phyloP scores from a whole-genome alignment of 2,329 filamentous ascomycete genomes.

The Ophiostoma pallidulum region DNA sequence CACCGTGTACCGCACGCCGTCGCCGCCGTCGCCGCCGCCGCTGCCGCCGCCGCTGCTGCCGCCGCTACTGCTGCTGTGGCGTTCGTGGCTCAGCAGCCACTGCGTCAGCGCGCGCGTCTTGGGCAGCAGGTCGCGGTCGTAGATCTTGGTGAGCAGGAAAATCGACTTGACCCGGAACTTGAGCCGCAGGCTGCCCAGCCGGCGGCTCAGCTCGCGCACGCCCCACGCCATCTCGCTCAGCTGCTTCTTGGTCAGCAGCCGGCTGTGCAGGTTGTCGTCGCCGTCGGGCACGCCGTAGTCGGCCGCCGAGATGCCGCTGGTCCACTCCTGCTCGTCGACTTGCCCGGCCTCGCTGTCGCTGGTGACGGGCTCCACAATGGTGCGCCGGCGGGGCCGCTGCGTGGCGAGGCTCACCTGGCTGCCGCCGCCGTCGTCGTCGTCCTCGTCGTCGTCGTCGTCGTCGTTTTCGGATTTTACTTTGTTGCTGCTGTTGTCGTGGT shows the following conservation, averaged over 20 bases:
- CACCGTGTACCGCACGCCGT: conserved; percentile 62
- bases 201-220: conserved; percentile 80
- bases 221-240: conserved; percentile 96
- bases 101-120: conserved; percentile 67
- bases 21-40: too few relatives aligned
- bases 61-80: too few relatives aligned
- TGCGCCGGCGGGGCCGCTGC: conserved; percentile 5
- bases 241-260: conserved; percentile 90
- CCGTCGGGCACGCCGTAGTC: neutral
- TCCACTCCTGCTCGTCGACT: conserved; percentile 48
- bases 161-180: conserved; percentile 73
- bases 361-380: conserved; percentile 32
- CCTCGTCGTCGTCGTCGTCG: too few relatives aligned
- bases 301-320: conserved; percentile 33
- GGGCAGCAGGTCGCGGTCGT: conserved; percentile 69
- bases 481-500: neutral
- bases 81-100: conserved; percentile 70
- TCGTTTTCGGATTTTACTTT: neutral
- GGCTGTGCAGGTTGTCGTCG: conserved; percentile 38
- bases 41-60: too few relatives aligned
- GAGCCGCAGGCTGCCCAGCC: conserved; percentile 72
- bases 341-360: conserved; percentile 41
- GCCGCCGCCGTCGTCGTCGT: too few relatives aligned
- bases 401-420: conserved; percentile 3
- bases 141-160: conserved; percentile 85